Percentiles rank a stretch among this genome's conserved stretches.
Conservation (phyloP, 2,329 filamentous ascomycete species). For the Aureobasidium sp. region DNA sequence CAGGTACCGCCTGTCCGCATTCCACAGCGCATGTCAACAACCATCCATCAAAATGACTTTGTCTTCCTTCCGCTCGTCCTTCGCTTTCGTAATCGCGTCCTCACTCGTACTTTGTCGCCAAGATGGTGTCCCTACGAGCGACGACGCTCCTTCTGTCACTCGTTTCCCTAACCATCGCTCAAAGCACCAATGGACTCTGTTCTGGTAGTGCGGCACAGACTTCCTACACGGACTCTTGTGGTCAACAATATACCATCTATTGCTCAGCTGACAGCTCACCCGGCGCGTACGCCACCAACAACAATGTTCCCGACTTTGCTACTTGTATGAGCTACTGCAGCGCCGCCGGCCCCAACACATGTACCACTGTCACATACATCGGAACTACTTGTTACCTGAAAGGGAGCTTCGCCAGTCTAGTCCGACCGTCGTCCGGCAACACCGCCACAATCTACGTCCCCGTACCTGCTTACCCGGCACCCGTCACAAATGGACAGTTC, state of each 20-base stretch:
- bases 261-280: constrained; percentile 22
- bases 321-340: constrained; percentile 13
- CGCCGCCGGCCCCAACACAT: not conserved
- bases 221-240: constrained; percentile 20
- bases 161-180: not conserved
- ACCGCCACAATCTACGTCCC: not conserved
- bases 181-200: constrained; percentile 4
- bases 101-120: not conserved
- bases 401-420: not conserved
- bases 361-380: constrained; percentile 9
- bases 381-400: constrained; percentile 17
- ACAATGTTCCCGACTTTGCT: not conserved
- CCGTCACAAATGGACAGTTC: constrained; percentile 22
- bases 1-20: constrained; percentile 4
- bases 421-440: constrained; percentile 5
- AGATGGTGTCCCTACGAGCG: constrained; percentile 17
- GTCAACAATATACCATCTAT: constrained; percentile 19
- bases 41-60: not conserved
- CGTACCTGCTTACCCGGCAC: constrained; percentile 20
- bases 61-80: not conserved
- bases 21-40: constrained; percentile 18
- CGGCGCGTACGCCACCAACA: constrained; percentile 7
- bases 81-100: not conserved
- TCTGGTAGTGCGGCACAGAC: not conserved
- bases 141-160: constrained; percentile 3